These are phyloP conservation scores for Acacia acuminata DNA, from an alignment of 306 rosid species.

Conservation along the genomic window DNA sequence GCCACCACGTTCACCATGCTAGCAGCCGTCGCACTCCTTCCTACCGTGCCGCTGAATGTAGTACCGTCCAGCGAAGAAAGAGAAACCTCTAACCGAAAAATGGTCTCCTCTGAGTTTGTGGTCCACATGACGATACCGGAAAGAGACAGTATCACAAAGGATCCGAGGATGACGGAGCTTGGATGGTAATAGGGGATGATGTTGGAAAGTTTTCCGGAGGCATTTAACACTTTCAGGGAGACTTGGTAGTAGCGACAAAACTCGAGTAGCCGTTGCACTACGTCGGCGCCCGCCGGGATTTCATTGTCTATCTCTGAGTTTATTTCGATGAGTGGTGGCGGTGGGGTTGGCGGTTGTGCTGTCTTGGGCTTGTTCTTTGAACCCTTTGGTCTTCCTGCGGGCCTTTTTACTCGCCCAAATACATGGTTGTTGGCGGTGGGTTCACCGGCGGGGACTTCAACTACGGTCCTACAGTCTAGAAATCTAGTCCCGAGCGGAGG, in stretches of 20 bases:
- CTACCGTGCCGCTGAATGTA: background rate
- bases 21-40: background rate
- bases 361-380: slow-evolving; percentile 67
- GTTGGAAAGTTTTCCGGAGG: slow-evolving; percentile 48
- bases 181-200: slow-evolving; percentile 41
- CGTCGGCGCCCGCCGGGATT: slow-evolving; percentile 57
- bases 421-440: background rate
- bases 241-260: slow-evolving; percentile 40
- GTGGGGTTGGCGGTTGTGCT: too few species aligned
- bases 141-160: slow-evolving; percentile 44
- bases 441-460: background rate
- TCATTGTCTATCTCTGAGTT: background rate
- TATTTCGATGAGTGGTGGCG: too few species aligned
- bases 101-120: background rate
- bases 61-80: background rate
- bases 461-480: too few species aligned
- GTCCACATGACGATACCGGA: slow-evolving; percentile 20
- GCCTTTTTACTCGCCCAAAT: slow-evolving; percentile 29
- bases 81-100: background rate
- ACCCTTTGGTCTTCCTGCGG: slow-evolving; percentile 71
- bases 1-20: background rate
- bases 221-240: slow-evolving; percentile 42
- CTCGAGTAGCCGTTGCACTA: slow-evolving; percentile 42
- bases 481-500: too few species aligned
- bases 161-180: slow-evolving; percentile 41